Conservation (phyloP, 2,329 filamentous ascomycete genomes). For the Fusarium nodosum region DNA sequence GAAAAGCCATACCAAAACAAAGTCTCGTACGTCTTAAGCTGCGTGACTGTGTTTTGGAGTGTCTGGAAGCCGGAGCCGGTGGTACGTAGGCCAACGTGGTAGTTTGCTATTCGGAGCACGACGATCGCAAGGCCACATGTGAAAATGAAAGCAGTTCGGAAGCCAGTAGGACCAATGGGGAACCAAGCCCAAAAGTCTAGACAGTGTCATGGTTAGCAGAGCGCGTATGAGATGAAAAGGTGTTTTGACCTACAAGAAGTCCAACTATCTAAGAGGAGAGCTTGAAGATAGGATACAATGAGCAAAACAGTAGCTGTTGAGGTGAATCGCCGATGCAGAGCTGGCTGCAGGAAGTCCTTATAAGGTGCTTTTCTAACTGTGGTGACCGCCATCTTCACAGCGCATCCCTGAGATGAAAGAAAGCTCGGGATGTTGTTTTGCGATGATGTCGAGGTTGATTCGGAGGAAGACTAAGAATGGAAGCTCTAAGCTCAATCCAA, state of each 20-base stretch:
- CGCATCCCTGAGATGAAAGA: constrained; percentile 57
- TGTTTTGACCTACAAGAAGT: constrained; percentile 71
- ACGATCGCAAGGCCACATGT: constrained; percentile 82
- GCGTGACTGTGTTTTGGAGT: constrained; percentile 69
- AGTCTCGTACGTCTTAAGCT: constrained; percentile 75
- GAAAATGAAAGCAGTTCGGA: constrained; percentile 82
- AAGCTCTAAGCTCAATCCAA: constrained; percentile 38
- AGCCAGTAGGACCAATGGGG: constrained; percentile 79
- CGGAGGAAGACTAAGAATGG: constrained; percentile 21
- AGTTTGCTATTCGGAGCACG: constrained; percentile 86
- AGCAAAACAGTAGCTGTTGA: constrained; percentile 79
- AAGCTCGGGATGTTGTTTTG: constrained; percentile 31
- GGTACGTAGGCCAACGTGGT: constrained; percentile 81
- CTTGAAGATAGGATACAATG: constrained; percentile 78
- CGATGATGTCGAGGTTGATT: constrained; percentile 36
- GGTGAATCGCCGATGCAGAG: constrained; percentile 87
- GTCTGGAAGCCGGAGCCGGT: constrained; percentile 76
- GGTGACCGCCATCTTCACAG: constrained; percentile 65
- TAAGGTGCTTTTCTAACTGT: constrained; percentile 74
- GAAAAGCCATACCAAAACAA: constrained; percentile 82
- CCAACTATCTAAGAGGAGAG: constrained; percentile 77
- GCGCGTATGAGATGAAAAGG: neutral
- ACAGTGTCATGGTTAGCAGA: constrained; percentile 15
- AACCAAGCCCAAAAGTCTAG: constrained; percentile 89
- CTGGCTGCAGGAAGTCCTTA: constrained; percentile 91